phyloP scores from a whole-genome alignment of 2,329 filamentous ascomycete species.

The Epichloe gansuensis region DNA sequence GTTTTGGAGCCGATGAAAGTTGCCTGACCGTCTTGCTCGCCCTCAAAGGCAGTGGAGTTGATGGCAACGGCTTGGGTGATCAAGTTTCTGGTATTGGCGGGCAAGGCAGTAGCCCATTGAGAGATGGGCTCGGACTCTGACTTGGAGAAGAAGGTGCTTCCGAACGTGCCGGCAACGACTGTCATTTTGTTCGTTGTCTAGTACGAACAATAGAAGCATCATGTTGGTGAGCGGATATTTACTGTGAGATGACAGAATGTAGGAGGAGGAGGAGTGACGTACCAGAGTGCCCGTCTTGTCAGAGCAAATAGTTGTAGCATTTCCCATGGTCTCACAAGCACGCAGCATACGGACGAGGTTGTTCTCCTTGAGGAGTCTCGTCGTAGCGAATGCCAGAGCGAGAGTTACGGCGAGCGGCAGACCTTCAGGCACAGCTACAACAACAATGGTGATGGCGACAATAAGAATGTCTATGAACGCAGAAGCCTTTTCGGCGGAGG shows the following conservation, averaged over 20 bases:
- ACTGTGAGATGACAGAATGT: background rate
- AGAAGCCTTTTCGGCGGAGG: constrained; percentile 64
- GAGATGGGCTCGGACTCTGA: constrained; percentile 15
- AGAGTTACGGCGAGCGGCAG: constrained; percentile 65
- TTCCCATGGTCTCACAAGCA: constrained; percentile 73
- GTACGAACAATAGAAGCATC: constrained; percentile 14
- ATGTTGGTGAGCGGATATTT: constrained; percentile 12
- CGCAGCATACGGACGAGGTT: constrained; percentile 66
- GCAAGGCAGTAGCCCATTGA: constrained; percentile 23
- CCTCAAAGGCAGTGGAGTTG: constrained; percentile 67
- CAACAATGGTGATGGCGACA: constrained; percentile 66
- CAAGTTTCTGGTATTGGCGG: constrained; percentile 33
- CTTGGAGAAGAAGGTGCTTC: constrained; percentile 17
- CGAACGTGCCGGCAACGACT: constrained; percentile 48
- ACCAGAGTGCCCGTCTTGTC: constrained; percentile 53
- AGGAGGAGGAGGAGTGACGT: background rate
- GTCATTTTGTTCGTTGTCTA: constrained; percentile 57
- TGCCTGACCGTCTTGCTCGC: constrained; percentile 51
- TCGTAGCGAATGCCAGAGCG: constrained; percentile 65
- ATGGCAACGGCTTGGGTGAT: constrained; percentile 48
- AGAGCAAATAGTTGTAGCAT: constrained; percentile 58
- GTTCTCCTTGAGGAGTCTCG: constrained; percentile 65
- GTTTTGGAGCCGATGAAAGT: constrained; percentile 70
- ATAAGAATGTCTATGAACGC: constrained; percentile 66
- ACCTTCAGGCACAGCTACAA: constrained; percentile 69